Percentiles rank a stretch among this genome's conserved stretches.
These are phyloP conservation scores for Hyphodiscus sp. DNA, from an alignment of 2,329 filamentous ascomycete species.

Conservation along the genomic window DNA sequence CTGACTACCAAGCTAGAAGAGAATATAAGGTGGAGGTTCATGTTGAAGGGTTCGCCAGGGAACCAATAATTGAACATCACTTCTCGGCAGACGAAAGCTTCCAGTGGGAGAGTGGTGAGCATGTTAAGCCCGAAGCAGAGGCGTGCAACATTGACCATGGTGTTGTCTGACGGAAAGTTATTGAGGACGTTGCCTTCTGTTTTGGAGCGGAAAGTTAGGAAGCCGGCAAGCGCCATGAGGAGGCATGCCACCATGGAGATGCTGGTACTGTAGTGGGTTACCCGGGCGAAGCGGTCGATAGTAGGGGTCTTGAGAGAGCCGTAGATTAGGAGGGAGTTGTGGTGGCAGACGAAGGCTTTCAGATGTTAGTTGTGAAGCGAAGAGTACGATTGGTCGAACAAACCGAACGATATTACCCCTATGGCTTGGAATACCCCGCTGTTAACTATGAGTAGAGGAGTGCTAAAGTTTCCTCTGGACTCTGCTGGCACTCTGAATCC, in stretches of 20 bases:
- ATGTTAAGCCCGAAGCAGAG: slow-evolving; percentile 98
- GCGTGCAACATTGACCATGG: slow-evolving; percentile 89
- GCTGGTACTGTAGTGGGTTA: slow-evolving; percentile 89
- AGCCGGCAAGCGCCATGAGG: slow-evolving; percentile 79
- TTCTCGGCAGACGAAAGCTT: slow-evolving; percentile 95
- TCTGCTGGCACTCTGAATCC: slow-evolving; percentile 67
- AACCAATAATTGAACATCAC: slow-evolving; percentile 86
- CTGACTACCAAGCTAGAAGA: slow-evolving; percentile 75
- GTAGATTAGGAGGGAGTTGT: slow-evolving; percentile 97
- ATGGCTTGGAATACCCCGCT: slow-evolving; percentile 90
- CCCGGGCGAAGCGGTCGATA: slow-evolving; percentile 85
- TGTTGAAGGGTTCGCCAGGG: slow-evolving; percentile 61
- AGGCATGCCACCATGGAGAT: slow-evolving; percentile 92
- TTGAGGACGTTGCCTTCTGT: slow-evolving; percentile 96
- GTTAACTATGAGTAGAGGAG: slow-evolving; percentile 70
- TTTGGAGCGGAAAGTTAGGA: slow-evolving; percentile 85
- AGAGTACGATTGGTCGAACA: slow-evolving; percentile 20
- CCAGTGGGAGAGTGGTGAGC: slow-evolving; percentile 92
- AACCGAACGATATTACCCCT: slow-evolving; percentile 96
- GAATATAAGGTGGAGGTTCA: slow-evolving; percentile 73
- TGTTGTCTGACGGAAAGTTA: slow-evolving; percentile 88
- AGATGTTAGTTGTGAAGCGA: slow-evolving; percentile 26
- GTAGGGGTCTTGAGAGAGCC: slow-evolving; percentile 91
- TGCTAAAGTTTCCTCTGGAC: slow-evolving; percentile 63
- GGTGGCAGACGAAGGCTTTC: slow-evolving; percentile 65